These are phyloP conservation scores for Globisporangium acanthophoron DNA, from an alignment of 352 stramenopile species.

Conservation along the genomic window DNA sequence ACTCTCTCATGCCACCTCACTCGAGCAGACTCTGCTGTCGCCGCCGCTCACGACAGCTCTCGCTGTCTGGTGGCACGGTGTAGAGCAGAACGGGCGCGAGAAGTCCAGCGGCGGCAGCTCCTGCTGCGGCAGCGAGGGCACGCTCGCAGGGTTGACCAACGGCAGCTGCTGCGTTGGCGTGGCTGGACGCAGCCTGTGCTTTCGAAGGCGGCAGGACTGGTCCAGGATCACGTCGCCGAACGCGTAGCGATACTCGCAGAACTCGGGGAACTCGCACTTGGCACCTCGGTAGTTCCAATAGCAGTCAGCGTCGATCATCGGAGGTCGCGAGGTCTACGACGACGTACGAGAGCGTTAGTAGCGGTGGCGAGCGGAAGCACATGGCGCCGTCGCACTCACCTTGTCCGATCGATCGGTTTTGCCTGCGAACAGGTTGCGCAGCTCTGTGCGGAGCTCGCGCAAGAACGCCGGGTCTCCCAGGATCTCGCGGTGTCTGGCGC, in stretches of 20 bases:
- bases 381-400: constrained; percentile 13
- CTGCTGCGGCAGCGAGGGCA: background rate
- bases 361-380: background rate
- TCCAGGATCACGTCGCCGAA: constrained; percentile 80
- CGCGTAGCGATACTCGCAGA: constrained; percentile 79
- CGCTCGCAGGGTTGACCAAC: background rate
- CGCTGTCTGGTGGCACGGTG: constrained; percentile 16
- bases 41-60: background rate
- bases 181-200: constrained; percentile 25
- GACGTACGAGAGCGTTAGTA: background rate
- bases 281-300: constrained; percentile 82
- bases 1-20: background rate
- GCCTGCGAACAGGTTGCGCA: constrained; percentile 63
- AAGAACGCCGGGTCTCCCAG: constrained; percentile 66
- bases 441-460: constrained; percentile 61
- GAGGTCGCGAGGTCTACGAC: constrained; percentile 44
- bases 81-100: constrained; percentile 39
- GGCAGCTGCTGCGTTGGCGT: constrained; percentile 5
- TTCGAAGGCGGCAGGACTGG: constrained; percentile 66
- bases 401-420: constrained; percentile 41
- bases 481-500: constrained; percentile 64
- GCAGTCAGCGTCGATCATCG: constrained; percentile 69
- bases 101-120: constrained; percentile 6
- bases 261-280: constrained; percentile 64
- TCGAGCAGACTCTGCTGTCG: background rate